Evolutionary conservation across 805 yeast species (phyloP).

Genomic region (Candida taoyuanica): DNA sequence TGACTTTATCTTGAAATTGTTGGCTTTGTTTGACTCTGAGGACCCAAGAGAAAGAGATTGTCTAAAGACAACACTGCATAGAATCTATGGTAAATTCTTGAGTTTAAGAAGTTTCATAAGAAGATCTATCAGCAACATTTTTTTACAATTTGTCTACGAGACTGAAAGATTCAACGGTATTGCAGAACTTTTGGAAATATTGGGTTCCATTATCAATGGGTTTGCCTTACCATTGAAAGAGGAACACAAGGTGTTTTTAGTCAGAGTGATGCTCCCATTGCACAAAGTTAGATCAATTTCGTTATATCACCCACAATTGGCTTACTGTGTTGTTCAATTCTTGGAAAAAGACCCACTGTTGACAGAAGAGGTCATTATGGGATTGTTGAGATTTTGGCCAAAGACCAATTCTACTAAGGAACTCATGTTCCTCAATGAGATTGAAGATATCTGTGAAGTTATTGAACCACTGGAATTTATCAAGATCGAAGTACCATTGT

Average conservation of each 20-base stretch:
- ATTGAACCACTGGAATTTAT: conserved; percentile 91
- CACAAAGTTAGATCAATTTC: conserved; percentile 89
- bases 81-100: conserved; percentile 93
- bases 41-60: conserved; percentile 96
- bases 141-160: conserved; percentile 89
- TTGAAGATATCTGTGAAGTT: conserved; percentile 94
- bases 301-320: conserved; percentile 92
- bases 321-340: conserved; percentile 95
- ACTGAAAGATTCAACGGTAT: conserved; percentile 95
- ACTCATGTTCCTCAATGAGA: conserved; percentile 90
- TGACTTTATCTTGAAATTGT: conserved; percentile 69
- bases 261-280: conserved; percentile 82
- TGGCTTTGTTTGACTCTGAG: conserved; percentile 92
- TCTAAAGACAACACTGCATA: conserved; percentile 88
- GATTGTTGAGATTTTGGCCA: conserved; percentile 93
- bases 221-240: conserved; percentile 96
- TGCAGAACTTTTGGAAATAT: conserved; percentile 88
- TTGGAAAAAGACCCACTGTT: conserved; percentile 88
- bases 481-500: conserved; percentile 87
- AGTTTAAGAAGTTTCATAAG: conserved; percentile 87
- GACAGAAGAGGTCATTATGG: conserved; percentile 96
- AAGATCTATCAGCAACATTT: conserved; percentile 86
- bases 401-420: conserved; percentile 93
- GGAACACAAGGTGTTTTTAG: conserved; percentile 88
- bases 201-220: conserved; percentile 95